Percentiles rank a stretch among this genome's conserved stretches.
phyloP scores from a whole-genome alignment of 441 rosid genomes.

The Aleurites moluccanus region DNA sequence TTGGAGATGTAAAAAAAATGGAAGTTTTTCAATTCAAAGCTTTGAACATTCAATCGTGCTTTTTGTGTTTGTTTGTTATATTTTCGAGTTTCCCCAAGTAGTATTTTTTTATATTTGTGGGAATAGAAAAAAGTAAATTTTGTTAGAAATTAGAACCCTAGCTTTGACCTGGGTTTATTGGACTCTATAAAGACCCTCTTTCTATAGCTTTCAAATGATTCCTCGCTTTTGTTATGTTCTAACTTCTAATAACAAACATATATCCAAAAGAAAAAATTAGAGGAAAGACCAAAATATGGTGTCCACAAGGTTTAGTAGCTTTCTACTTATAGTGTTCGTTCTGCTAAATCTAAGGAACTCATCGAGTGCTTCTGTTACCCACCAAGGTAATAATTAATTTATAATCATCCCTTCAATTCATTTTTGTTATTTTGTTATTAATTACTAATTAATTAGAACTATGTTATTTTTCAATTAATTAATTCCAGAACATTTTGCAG shows the following conservation, averaged over 20 bases:
- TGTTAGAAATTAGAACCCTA: constrained; percentile 25
- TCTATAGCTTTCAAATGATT: constrained; percentile 23
- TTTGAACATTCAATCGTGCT: constrained; percentile 15
- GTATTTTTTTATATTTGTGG: background rate
- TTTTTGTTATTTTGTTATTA: background rate
- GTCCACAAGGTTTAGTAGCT: constrained; percentile 24
- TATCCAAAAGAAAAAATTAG: constrained; percentile 25
- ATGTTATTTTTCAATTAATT: background rate
- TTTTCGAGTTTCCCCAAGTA: constrained; percentile 36
- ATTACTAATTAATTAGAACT: background rate
- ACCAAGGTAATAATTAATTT: constrained; percentile 31
- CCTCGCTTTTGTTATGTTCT: constrained; percentile 24
- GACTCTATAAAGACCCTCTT: constrained; percentile 35
- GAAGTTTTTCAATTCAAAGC: constrained; percentile 26
- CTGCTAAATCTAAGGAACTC: constrained; percentile 27
- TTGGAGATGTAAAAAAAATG: background rate
- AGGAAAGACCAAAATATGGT: constrained; percentile 21
- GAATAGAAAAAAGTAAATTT: background rate
- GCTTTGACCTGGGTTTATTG: constrained; percentile 38
- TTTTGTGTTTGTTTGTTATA: background rate
- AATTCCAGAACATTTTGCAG: constrained; percentile 15
- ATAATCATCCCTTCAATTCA: too few species aligned
- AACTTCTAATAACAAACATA: constrained; percentile 5
- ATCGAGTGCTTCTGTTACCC: constrained; percentile 19
- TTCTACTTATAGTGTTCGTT: constrained; percentile 27